Base-by-base conservation (phyloP, 345 rosid species). In the Laguncularia racemosa region DNA sequence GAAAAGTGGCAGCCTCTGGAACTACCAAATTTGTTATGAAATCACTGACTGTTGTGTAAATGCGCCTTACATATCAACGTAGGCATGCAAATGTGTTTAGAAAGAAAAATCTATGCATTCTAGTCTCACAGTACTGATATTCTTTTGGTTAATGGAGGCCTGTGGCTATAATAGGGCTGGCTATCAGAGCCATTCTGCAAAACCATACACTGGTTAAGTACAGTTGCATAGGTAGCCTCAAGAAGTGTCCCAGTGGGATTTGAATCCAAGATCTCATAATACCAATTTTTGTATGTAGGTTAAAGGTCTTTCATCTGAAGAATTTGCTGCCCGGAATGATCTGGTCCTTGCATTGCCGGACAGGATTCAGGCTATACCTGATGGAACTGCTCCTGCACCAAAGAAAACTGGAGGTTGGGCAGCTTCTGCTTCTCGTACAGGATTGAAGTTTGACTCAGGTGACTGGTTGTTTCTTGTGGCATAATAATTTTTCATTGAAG, bases 371-470 rank as follows among this genome's bases (percentile, higher is more conserved):
- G 83, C 82, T 55, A 95, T 95, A 66, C 89, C 97, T 33, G 99
- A 95, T 73, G 97, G 96, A 59, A 74, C 87, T 72, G 83, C 93
- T 1, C 71, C 96, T 82, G 82, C 86, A 56, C 80, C 89, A 50
- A 90, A 90, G 76, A 84, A 62, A 63, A 57, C 74, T 67, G 82
- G 71, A 63, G 93, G 84, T 45, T 90, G 97, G 97, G 59, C 80
- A 48, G 53, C 81, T 40, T 78, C 96, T n/a, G 84, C 93, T 52
- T 70, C 91, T 66, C 85, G 86, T 16, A 54, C 95, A 21, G 97
- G 76, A 67, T 87, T 95, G 60, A 95, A 84, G 74, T 84, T 95
- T 77, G 99, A 95, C 77, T 95, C 96, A 71, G 96, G 99, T 95
- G 59, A 69, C 61, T 48, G 23, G 19, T 20, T 49, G 44, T 43